Base-by-base conservation (phyloP, 2,329 filamentous ascomycete genomes). In the Alternaria panax region DNA sequence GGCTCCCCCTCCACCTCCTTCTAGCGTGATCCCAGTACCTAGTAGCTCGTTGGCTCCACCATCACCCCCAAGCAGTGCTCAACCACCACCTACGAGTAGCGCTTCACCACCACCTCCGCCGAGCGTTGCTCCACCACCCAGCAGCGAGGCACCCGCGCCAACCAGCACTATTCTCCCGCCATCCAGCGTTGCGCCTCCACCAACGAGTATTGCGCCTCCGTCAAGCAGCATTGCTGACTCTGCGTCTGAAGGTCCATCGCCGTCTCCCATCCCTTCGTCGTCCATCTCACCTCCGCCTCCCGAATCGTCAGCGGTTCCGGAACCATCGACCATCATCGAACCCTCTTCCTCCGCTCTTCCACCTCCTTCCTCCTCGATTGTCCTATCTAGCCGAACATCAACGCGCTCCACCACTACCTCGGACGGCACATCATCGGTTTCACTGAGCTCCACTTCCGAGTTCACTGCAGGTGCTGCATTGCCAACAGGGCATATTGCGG, bases 221-320 rank as follows among this genome's bases (percentile, higher is more conserved):
- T 62, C 65, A 59, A 66, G 66, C 60, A 66, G 62, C 55, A 41
- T 56, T 61, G 64, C 70, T 72, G 63, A 73, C 65, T 61, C 62
- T 24, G 48, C 60, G 30, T 66, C 67, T 54, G 58, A 68, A 72
- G 67, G 28, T 52, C 52, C 67, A 22, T 45, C 59, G 12, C 45
- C 42, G 18, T 38, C 57, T 22, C 34, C 54, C 28, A 27, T 53
- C 1, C 22, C 57, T 27, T 38, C 56, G 11, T 48, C 54, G 30
- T 48, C 53, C 6, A n/a, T 38, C 27, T 25, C 22, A 5, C 47
- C 42, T 32, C 24, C 36, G n/a, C 22, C 46, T 7, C 11, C n/a
- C 8, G 46, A 40, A 47, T 46, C 46, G 12, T 47, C 62, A 16
- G n/a, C 38, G 18, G 20, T 24, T 3, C 25, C 42, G 11, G 38